Percentiles rank a stretch among this genome's conserved stretches.
Evolutionary conservation across 441 rosid genomes (phyloP).

Genomic region (Euphorbia schlechtendalii): DNA sequence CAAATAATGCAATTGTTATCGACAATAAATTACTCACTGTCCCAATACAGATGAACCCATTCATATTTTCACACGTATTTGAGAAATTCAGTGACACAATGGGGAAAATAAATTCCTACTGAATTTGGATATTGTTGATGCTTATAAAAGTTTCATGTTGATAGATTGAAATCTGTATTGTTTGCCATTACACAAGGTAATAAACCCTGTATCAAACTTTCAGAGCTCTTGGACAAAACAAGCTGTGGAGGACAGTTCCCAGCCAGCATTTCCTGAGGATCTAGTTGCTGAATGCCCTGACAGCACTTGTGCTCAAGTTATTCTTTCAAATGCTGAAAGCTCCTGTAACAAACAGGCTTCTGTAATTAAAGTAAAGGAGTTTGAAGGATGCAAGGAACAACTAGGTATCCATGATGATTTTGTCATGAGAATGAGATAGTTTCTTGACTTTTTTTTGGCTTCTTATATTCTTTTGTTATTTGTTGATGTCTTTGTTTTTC

Average conservation of each 20-base stretch:
- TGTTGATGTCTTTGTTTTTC: not conserved
- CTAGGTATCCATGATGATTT: constrained; percentile 25
- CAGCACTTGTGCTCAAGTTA: constrained; percentile 65
- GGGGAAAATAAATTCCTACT: not conserved
- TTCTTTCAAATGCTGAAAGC: constrained; percentile 42
- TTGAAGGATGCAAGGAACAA: constrained; percentile 26
- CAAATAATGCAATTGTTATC: not conserved
- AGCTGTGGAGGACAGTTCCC: constrained; percentile 39
- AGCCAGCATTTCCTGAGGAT: constrained; percentile 28
- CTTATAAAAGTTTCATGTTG: not conserved
- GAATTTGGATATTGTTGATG: not conserved
- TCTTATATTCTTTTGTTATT: constrained; percentile 3
- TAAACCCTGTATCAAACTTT: not conserved
- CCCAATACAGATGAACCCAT: not conserved
- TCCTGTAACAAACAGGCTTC: constrained; percentile 27
- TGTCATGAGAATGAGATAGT: constrained; percentile 6
- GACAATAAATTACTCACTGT: too few relatives aligned
- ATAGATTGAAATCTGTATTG: not conserved
- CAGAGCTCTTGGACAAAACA: constrained; percentile 68
- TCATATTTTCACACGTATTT: not conserved
- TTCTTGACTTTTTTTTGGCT: not conserved
- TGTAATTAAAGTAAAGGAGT: constrained; percentile 17
- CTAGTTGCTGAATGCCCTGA: constrained; percentile 45
- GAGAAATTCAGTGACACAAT: too few relatives aligned
- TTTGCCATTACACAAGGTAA: not conserved